Evolutionary conservation across 169 alveolate species (phyloP), one percentile per base, ranked within the genome.

Genomic region (Theileria equi): DNA sequence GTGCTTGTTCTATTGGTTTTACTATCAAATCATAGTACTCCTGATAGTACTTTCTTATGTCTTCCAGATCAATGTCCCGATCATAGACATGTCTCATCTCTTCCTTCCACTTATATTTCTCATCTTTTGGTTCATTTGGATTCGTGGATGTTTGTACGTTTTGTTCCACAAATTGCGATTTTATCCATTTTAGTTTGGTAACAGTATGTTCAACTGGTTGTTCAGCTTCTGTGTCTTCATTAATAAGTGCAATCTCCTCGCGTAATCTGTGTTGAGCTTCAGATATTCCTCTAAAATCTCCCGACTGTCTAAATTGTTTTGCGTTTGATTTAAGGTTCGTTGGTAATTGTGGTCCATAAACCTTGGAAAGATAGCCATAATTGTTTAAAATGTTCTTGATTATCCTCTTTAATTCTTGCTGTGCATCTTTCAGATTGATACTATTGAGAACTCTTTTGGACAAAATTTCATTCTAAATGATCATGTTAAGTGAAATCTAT

Each of bases 11-110:
- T 28, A 74, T 16, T 0, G 80, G 38, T 13, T 65, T 74, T 29
- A 72, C 83, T 5, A 72, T 72, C 23, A 28, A 19, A 34, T 57
- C 41, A 31, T 72, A 72, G 13, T 43, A 58, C 28, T 59, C 62
- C 28, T 61, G 1, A 19, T 72, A 72, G 50, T 59, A 72, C 28
- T 29, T 29, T 23, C 63, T 53, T 19, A 72, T 62, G 16, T 72
- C 83, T 16, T 26, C 5, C 32, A 72, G 17, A 34, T 72, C 83
- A 21, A 49, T 53, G 19, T 72, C 66, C 8, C 83, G 26, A 45
- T 72, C 83, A 16, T 23, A 29, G 13, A 25, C 78, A 25, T 72
- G 83, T 7, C 38, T 34, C 8, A 7, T 55, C 6, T 34, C 31
- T 28, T 13, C 17, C 11, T 47, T 31, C 21, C 11, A 23, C 55